phyloP scores from a whole-genome alignment of 2,329 filamentous ascomycete species.

The Mycogone perniciosa region DNA sequence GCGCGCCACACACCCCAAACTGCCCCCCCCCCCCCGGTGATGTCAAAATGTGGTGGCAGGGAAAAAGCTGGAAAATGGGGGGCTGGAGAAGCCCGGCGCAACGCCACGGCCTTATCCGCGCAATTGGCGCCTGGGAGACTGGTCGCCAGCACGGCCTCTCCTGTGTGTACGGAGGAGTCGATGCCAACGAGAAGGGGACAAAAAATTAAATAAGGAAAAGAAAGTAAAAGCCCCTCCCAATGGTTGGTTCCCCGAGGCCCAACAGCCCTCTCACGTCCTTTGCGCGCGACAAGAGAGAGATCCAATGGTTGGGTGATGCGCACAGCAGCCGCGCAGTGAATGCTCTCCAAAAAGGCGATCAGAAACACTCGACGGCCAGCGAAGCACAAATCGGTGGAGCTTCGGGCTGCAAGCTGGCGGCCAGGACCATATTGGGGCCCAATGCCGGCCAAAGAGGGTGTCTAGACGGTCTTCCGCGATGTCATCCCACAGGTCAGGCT shows the following conservation, averaged over 20 bases:
- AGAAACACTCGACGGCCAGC: constrained; percentile 1
- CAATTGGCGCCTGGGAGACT: background rate
- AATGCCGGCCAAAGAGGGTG: constrained; percentile 5
- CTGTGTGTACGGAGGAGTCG: too few species aligned
- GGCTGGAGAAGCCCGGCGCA: constrained; percentile 11
- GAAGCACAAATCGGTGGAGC: constrained; percentile 7
- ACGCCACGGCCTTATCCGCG: constrained; percentile 1
- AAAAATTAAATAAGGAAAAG: too few species aligned
- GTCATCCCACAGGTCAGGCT: background rate
- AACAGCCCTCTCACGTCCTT: too few species aligned
- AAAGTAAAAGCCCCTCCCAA: too few species aligned
- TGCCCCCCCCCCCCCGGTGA: constrained; percentile 5
- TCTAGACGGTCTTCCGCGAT: constrained; percentile 4
- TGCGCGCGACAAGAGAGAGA: too few species aligned
- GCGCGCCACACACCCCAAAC: too few species aligned
- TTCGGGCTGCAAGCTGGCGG: constrained; percentile 8
- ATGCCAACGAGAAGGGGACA: too few species aligned
- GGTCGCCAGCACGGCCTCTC: too few species aligned
- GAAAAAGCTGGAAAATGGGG: constrained; percentile 12
- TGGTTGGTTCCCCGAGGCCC: too few species aligned
- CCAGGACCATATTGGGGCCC: constrained; percentile 9
- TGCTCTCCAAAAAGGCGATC: too few species aligned
- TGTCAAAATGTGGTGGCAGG: constrained; percentile 13
- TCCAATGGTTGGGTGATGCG: too few species aligned
- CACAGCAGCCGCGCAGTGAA: too few species aligned